Conservation (phyloP, 805 yeast genomes). For the Citeromyces matritensis region DNA sequence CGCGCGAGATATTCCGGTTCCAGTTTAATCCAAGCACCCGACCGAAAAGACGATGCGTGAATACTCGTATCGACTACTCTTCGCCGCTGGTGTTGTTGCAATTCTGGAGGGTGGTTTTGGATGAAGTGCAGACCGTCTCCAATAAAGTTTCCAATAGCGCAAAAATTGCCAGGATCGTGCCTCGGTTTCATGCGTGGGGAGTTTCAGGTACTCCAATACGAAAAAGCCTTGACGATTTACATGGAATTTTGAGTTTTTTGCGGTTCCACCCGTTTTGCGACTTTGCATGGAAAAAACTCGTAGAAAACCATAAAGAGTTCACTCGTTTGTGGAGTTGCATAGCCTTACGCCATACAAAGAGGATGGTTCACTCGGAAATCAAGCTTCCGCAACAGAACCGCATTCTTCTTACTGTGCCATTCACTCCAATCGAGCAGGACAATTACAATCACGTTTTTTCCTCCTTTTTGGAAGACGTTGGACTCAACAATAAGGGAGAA, state of each 20-base stretch:
- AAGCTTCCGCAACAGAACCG: conserved; percentile 67
- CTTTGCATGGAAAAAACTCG: conserved; percentile 3
- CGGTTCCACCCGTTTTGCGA: conserved; percentile 50
- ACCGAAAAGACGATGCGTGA: conserved; percentile 24
- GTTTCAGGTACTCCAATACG: conserved; percentile 92
- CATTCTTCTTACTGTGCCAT: conserved; percentile 53
- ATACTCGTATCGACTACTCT: conserved; percentile 36
- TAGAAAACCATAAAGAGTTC: conserved; percentile 17
- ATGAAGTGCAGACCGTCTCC: conserved; percentile 91
- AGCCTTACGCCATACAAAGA: conserved; percentile 71
- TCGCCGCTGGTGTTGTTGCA: conserved; percentile 74
- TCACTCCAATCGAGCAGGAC: conserved; percentile 74
- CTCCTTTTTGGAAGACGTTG: conserved; percentile 43
- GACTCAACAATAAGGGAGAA: conserved; percentile 32
- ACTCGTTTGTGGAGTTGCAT: conserved; percentile 33
- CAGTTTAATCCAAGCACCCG: conserved; percentile 45
- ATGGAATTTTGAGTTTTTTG: conserved; percentile 55
- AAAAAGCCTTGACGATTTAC: conserved; percentile 48
- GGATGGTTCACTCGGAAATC: conserved; percentile 67
- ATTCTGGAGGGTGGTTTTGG: conserved; percentile 82
- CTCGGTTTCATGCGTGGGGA: conserved; percentile 90
- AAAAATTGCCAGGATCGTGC: conserved; percentile 62
- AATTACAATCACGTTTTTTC: conserved; percentile 54
- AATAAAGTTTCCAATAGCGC: conserved; percentile 63
- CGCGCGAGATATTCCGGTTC: conserved; percentile 71